A percentile compares a stretch with the other conserved stretches of the same genome.
Conservation (phyloP, 2,329 filamentous ascomycete genomes). For the Clonostachys rosea region DNA sequence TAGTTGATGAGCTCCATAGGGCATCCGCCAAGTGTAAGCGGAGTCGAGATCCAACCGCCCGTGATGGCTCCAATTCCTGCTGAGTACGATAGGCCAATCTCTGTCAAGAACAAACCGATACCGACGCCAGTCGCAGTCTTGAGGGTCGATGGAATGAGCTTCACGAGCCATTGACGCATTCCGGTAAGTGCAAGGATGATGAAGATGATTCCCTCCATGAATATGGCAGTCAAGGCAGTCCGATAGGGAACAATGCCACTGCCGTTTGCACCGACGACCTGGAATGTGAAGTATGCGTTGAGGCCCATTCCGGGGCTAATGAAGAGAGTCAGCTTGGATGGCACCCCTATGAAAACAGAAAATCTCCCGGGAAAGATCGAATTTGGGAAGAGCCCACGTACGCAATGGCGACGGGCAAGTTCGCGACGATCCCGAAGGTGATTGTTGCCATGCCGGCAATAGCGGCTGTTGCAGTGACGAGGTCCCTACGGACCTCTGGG, state of each 20-base stretch:
- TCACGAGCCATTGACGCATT: constrained; percentile 69
- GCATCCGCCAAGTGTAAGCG: constrained; percentile 75
- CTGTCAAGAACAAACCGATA: constrained; percentile 60
- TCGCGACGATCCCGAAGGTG: constrained; percentile 75
- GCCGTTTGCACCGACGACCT: constrained; percentile 59
- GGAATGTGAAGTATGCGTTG: constrained; percentile 65
- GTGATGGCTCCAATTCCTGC: constrained; percentile 81
- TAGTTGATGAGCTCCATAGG: constrained; percentile 44
- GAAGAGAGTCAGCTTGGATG: constrained; percentile 2
- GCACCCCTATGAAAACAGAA: too few relatives aligned
- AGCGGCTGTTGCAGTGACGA: constrained; percentile 81
- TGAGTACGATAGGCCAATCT: constrained; percentile 68
- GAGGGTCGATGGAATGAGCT: constrained; percentile 58
- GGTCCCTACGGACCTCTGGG: constrained; percentile 63
- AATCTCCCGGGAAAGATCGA: neutral
- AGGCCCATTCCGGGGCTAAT: constrained; percentile 61
- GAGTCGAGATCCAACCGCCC: constrained; percentile 59
- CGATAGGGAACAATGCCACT: constrained; percentile 51
- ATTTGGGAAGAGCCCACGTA: constrained; percentile 29
- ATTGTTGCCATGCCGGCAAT: constrained; percentile 72
- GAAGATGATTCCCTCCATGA: constrained; percentile 62
- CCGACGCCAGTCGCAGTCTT: constrained; percentile 63
- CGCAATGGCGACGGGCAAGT: constrained; percentile 64
- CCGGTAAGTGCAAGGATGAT: constrained; percentile 60
- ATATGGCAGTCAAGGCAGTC: constrained; percentile 58